Evolutionary conservation across 352 stramenopile species (phyloP).

Genomic region (Phytopythium litorale): DNA sequence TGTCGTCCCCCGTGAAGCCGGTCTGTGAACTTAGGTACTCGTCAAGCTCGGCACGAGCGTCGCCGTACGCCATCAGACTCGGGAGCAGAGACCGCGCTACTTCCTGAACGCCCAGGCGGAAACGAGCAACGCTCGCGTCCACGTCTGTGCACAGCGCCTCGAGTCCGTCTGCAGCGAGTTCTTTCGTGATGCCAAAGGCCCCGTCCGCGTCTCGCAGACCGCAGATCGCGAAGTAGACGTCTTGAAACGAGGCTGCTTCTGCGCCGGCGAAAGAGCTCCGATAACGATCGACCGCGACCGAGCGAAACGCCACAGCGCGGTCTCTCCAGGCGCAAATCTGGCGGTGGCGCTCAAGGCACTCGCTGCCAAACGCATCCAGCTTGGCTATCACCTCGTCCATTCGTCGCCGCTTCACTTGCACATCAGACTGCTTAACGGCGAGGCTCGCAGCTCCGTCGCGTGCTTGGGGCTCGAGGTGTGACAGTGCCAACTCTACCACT

Average conservation of each 20-base stretch:
- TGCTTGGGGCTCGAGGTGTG: constrained; percentile 6
- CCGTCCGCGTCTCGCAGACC: constrained; percentile 4
- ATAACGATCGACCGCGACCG: constrained; percentile 2
- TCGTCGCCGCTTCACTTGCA: background rate
- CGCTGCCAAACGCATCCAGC: background rate
- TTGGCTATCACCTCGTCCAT: constrained; percentile 3
- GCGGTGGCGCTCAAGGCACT: constrained; percentile 13
- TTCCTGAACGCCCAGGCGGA: constrained; percentile 22
- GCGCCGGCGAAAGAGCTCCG: constrained; percentile 7
- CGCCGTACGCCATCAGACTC: constrained; percentile 35
- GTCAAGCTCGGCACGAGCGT: constrained; percentile 32
- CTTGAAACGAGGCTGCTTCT: constrained; percentile 22
- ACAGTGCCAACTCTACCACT: constrained; percentile 4
- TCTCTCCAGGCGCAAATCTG: constrained; percentile 43
- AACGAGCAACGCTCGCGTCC: constrained; percentile 27
- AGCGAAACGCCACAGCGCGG: constrained; percentile 21
- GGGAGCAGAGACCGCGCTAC: constrained; percentile 26
- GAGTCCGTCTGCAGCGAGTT: constrained; percentile 20
- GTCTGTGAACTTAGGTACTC: constrained; percentile 23
- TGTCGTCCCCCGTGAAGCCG: constrained; percentile 22
- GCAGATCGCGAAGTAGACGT: constrained; percentile 12
- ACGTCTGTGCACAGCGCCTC: constrained; percentile 23
- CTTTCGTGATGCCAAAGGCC: constrained; percentile 7
- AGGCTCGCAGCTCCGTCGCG: constrained; percentile 4
- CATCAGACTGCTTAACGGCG: background rate